These are phyloP conservation scores for Pouteria glomerata DNA, from an alignment of 148 eudicot species.

Conservation along the genomic window DNA sequence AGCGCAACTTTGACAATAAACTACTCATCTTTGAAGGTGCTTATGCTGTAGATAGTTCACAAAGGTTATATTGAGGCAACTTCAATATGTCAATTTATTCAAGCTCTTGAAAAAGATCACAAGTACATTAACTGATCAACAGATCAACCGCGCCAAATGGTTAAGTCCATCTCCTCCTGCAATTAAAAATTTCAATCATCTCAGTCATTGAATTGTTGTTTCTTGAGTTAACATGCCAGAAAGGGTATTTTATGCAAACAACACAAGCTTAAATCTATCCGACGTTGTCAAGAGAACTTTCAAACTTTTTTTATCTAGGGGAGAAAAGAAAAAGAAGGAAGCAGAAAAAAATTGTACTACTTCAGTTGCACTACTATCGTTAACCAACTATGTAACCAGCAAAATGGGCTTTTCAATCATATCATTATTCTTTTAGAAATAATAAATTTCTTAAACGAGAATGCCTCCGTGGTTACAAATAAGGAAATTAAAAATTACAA, in stretches of 20 bases:
- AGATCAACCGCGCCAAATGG: not conserved
- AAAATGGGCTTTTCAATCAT: no score
- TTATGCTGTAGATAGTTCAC: constrained; percentile 6
- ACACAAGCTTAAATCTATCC: no score
- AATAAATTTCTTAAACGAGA: no score
- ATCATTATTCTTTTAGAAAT: no score
- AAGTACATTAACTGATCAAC: not conserved
- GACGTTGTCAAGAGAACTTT: no score
- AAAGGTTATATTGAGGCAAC: not conserved
- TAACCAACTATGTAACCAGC: no score
- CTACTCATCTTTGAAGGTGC: constrained; percentile 41
- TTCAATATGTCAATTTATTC: not conserved
- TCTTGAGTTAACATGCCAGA: not conserved
- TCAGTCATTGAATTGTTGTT: not conserved
- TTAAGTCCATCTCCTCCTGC: not conserved
- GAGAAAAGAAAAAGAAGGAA: no score
- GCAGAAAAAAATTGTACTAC: no score
- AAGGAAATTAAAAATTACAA: no score
- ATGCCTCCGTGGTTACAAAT: no score
- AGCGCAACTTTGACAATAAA: constrained; percentile 58
- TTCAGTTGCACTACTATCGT: no score
- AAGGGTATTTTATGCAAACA: not conserved
- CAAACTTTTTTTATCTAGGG: no score
- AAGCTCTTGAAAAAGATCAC: not conserved
- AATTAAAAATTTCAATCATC: constrained; percentile 2